These are phyloP conservation scores for Eucalyptus paniculata DNA, from an alignment of 345 rosid genomes.

Conservation along the genomic window DNA sequence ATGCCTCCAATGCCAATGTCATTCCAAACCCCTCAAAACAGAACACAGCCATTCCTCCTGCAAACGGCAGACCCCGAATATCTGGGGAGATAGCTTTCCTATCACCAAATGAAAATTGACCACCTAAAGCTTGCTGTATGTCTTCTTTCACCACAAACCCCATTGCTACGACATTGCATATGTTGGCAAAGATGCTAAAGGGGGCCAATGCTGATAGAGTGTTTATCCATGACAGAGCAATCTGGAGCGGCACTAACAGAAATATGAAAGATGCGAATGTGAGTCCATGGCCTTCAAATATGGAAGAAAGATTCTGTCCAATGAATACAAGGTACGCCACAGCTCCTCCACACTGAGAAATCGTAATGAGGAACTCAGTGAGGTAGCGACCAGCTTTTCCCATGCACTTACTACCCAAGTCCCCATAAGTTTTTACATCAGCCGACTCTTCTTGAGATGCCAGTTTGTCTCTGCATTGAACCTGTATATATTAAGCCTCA, in stretches of 20 bases:
- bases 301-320: slow-evolving; percentile 65
- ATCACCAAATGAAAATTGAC: slow-evolving; percentile 63
- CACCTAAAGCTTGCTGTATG: slow-evolving; percentile 29
- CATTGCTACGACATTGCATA: slow-evolving; percentile 72
- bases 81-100: slow-evolving; percentile 48
- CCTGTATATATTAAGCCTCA: slow-evolving; percentile 14
- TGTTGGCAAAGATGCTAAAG: slow-evolving; percentile 71
- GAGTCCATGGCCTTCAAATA: slow-evolving; percentile 26
- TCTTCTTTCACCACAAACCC: slow-evolving; percentile 66
- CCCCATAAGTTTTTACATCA: slow-evolving; percentile 72
- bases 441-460: slow-evolving; percentile 36
- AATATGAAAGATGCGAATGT: slow-evolving; percentile 37
- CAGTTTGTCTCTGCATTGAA: slow-evolving; percentile 57
- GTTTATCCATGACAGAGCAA: slow-evolving; percentile 62
- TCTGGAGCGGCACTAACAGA: slow-evolving; percentile 63
- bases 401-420: slow-evolving; percentile 58
- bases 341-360: slow-evolving; percentile 83
- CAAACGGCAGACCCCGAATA: slow-evolving; percentile 73
- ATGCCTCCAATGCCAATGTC: slow-evolving; percentile 76
- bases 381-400: slow-evolving; percentile 64
- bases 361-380: slow-evolving; percentile 62
- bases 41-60: slow-evolving; percentile 85
- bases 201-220: slow-evolving; percentile 72
- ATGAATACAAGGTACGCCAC: slow-evolving; percentile 85
- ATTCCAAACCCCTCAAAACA: slow-evolving; percentile 94